These are phyloP conservation scores for Paecilomyces fulvus DNA, from an alignment of 2,329 filamentous ascomycete genomes.

Conservation along the genomic window DNA sequence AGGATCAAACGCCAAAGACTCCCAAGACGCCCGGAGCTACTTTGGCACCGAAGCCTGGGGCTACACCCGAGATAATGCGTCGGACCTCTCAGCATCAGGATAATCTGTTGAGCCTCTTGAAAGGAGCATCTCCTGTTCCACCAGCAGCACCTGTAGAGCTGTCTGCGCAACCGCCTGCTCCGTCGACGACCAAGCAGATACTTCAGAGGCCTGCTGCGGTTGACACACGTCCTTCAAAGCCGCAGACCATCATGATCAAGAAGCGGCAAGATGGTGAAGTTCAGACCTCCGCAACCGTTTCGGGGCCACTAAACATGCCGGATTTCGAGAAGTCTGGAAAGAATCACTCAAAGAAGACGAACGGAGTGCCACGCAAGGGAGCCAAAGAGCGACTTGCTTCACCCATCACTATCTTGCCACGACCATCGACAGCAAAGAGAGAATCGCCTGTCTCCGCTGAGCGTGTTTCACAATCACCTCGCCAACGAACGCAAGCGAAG, in stretches of 20 bases:
- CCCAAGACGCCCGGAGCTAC: conserved; percentile 13
- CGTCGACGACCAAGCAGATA: conserved; percentile 20
- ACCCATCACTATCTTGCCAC: conserved; percentile 30
- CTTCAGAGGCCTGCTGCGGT: conserved; percentile 19
- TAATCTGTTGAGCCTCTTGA: conserved; percentile 26
- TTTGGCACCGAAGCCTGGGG: conserved; percentile 9
- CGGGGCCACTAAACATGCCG: conserved; percentile 31
- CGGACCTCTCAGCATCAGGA: conserved; percentile 31
- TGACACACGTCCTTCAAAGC: conserved; percentile 8
- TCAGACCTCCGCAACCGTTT: conserved; percentile 31
- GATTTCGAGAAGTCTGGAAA: conserved; percentile 29
- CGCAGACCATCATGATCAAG: conserved; percentile 8
- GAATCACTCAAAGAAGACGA: conserved; percentile 16
- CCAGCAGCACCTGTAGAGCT: conserved; percentile 33
- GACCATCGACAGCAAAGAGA: conserved; percentile 23
- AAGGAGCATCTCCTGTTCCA: conserved; percentile 13
- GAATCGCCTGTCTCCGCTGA: conserved; percentile 12
- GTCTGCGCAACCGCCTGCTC: conserved; percentile 35
- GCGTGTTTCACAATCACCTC: conserved; percentile 7
- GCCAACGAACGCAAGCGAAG: conserved; percentile 14
- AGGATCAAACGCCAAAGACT: conserved; percentile 23
- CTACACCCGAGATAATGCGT: conserved; percentile 7
- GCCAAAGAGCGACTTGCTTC: conserved; percentile 19
- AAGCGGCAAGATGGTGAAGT: conserved; percentile 8
- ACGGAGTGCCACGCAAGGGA: conserved; percentile 14